Evolutionary conservation across 768 basidiomycete genomes (phyloP), one percentile per base, ranked within the genome.

Genomic region (Hygrophoropsis aurantiaca): DNA sequence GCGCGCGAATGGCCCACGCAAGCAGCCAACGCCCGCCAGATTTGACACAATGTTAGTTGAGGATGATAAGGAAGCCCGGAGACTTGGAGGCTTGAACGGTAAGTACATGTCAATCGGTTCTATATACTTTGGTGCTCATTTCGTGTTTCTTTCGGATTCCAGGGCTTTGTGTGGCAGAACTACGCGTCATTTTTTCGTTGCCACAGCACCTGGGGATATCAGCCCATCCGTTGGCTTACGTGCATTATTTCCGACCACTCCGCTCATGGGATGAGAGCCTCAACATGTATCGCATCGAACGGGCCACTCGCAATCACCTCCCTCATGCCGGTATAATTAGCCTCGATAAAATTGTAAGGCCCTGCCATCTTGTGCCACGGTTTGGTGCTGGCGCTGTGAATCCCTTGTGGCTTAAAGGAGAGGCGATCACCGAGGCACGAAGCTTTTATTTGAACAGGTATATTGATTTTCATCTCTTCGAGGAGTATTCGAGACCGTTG

Each of bases 241-340:
- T 65, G 15, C 49, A 65, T 15, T 62, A 56, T 54, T 64, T 56
- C 43, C 59, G 42, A 1, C 44, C 50, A 2, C 40, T 62, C 35
- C 21, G 16, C 11, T 24, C 21, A 18, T 38, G 26, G 7, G 42
- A 49, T 35, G 10, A 33, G 11, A 21, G 21, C 9, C 13, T 35
- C 18, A 7, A n/a, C 11, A 44, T 44, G 42, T 13, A 25, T 10
- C 16, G 19, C 11, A n/a, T 49, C 3, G 36, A 34, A 13, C 26
- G 19, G 5, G 43, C 35, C 1, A 44, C 42, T 18, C n/a, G 26
- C 25, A 33, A 43, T 21, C 39, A 19, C 23, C 13, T 3, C 37
- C 15, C 11, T 16, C 33, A 49, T 23, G 40, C 47, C 0, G 20
- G n/a, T 15, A 34, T 50, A 8, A 32, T 50, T 3, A 21, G 24